Base-by-base conservation (phyloP, 2,329 filamentous ascomycete species). In the Chaetomium sp. region DNA sequence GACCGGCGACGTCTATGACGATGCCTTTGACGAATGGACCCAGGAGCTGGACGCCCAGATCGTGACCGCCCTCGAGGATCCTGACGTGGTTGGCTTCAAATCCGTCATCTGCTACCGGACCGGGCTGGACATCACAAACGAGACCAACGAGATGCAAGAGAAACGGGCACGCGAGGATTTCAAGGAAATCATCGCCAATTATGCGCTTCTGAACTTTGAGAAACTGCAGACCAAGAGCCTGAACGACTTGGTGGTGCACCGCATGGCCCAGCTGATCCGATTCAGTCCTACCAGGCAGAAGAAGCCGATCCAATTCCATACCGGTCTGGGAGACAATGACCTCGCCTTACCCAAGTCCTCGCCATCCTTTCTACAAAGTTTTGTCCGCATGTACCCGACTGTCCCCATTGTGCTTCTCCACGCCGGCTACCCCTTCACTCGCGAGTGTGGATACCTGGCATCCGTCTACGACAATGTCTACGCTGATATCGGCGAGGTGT, bases 301-400 rank as follows among this genome's bases (percentile, higher is more conserved):
- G 63, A 95, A 94, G 73, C 90, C 91, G 0, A 79, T 96, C 13
- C 92, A 96, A 72, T 90, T 96, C 68, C 92, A 96, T 72, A 95
- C 91, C 0, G 91, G 91, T 0, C 81, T 95, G 0, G 91, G 92
- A 0, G 92, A 95, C 72, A 90, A 88, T 69, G 91, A 95, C 71
- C 89, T 95, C 58, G 84, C 81, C 4, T 79, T 96, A 29, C 78
- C 85, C 2, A 84, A 83, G 58, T 85, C 91, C 0, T 94, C 92
- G 50, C 91, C 92, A 0, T 85, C 90, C 0, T 87, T 90, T 70
- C 78, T 96, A 27, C 91, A 96, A 72, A 78, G 82, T 0, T 85
- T 96, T 64, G 91, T 95, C 69, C 83, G 87, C 47, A 78, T 82
- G 23, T 93, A 90, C 69, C 84, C 89, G 0, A 80, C 81, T 0